These are phyloP conservation scores for Suillus placidus DNA, from an alignment of 768 basidiomycete genomes.

Conservation along the genomic window DNA sequence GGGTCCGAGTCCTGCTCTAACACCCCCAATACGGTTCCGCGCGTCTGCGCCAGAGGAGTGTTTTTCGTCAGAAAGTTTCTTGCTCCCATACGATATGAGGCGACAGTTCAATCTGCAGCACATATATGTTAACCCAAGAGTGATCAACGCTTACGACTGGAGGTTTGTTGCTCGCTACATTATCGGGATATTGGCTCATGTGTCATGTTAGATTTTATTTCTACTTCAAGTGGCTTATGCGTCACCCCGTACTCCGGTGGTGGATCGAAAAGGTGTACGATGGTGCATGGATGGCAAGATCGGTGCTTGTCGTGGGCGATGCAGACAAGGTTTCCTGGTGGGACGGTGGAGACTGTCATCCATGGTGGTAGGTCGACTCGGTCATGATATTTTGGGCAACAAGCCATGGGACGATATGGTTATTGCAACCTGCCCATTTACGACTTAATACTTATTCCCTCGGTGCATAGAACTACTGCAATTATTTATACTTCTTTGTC, in stretches of 20 bases:
- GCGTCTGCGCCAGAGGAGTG: constrained; percentile 31
- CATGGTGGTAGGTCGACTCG: constrained; percentile 6
- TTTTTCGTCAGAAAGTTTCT: constrained; percentile 44
- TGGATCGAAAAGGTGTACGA: constrained; percentile 41
- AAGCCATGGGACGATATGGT: neutral
- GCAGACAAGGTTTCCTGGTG: constrained; percentile 18
- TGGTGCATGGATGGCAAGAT: constrained; percentile 42
- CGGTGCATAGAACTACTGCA: neutral
- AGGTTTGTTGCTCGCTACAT: constrained; percentile 22
- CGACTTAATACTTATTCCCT: neutral
- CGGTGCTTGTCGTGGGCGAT: constrained; percentile 41
- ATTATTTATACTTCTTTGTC: neutral
- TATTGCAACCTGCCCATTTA: neutral
- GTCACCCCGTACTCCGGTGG: constrained; percentile 44
- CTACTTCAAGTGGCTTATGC: constrained; percentile 40
- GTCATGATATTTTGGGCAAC: neutral
- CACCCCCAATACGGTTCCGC: constrained; percentile 38
- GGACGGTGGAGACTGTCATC: constrained; percentile 16
- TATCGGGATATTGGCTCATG: neutral
- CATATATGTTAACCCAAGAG: constrained; percentile 43
- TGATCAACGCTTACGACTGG: constrained; percentile 43
- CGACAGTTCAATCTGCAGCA: constrained; percentile 40
- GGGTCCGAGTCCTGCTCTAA: constrained; percentile 31
- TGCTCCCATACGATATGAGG: constrained; percentile 47
- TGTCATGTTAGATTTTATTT: constrained; percentile 28